Percentiles rank a stretch among this genome's conserved stretches.
These are phyloP conservation scores for Vaccinium myrtillus DNA, from an alignment of 148 eudicot species.

Conservation along the genomic window DNA sequence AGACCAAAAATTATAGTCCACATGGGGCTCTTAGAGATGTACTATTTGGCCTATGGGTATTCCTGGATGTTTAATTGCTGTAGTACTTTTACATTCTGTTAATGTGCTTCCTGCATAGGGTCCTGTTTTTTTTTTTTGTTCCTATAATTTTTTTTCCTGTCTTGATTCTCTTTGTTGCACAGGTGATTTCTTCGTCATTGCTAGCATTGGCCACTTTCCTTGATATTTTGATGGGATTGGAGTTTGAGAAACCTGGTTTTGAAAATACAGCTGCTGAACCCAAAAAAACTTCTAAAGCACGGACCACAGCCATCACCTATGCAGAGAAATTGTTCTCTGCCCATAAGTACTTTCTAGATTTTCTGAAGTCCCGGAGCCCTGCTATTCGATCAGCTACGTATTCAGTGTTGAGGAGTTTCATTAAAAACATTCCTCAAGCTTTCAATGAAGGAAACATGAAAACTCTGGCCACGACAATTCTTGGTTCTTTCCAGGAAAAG, in stretches of 20 bases:
- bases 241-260: constrained; percentile 45
- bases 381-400: constrained; percentile 80
- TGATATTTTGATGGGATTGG: constrained; percentile 50
- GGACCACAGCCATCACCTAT: constrained; percentile 47
- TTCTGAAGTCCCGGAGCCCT: constrained; percentile 66
- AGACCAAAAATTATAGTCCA: too few relatives aligned
- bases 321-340: constrained; percentile 65
- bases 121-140: not conserved
- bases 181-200: constrained; percentile 89
- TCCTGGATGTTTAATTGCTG: not conserved
- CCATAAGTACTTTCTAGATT: constrained; percentile 67
- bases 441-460: constrained; percentile 66
- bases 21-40: not conserved
- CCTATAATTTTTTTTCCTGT: not conserved
- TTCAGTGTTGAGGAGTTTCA: constrained; percentile 63
- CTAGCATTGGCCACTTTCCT: constrained; percentile 84
- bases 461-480: constrained; percentile 58
- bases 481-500: constrained; percentile 87
- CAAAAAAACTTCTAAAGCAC: constrained; percentile 56
- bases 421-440: constrained; percentile 71
- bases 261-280: constrained; percentile 39
- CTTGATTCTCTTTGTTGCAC: constrained; percentile 19
- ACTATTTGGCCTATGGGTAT: not conserved
- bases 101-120: constrained; percentile 1
- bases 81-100: not conserved